phyloP scores from a whole-genome alignment of 345 rosid genomes.

The Ceriops tagal region DNA sequence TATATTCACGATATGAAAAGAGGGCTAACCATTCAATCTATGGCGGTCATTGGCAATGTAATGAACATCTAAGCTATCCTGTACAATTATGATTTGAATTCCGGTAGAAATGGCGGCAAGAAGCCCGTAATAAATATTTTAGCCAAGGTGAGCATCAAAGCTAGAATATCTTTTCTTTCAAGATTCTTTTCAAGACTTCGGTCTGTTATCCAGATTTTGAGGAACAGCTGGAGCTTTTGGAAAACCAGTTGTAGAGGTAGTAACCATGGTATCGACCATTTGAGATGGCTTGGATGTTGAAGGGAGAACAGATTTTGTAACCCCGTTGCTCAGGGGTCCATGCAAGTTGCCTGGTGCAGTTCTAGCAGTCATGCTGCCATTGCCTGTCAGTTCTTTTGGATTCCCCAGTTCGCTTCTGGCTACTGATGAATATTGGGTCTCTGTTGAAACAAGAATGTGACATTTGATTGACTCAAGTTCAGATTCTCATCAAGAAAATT shows the following conservation, averaged over 20 bases:
- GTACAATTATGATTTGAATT: conserved; percentile 22
- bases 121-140: conserved; percentile 8
- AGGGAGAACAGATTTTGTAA: conserved; percentile 32
- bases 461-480: not conserved
- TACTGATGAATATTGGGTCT: conserved; percentile 60
- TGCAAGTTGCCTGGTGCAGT: conserved; percentile 44
- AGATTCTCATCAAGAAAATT: conserved; percentile 1
- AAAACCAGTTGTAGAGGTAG: conserved; percentile 34
- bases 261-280: conserved; percentile 21
- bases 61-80: conserved; percentile 12
- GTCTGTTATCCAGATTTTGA: conserved; percentile 43
- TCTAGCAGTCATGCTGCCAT: conserved; percentile 36
- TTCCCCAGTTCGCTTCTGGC: conserved; percentile 57
- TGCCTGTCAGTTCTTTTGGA: conserved; percentile 39
- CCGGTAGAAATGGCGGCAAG: conserved; percentile 3
- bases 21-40: conserved; percentile 6
- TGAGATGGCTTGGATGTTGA: conserved; percentile 34
- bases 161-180: conserved; percentile 17
- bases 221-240: conserved; percentile 35
- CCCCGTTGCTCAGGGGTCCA: conserved; percentile 46
- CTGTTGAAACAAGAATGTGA: conserved; percentile 37
- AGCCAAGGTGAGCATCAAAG: conserved; percentile 15
- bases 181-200: conserved; percentile 31
- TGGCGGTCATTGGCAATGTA: conserved; percentile 16
- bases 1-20: too few relatives aligned